Evolutionary conservation across 768 basidiomycete genomes (phyloP), one percentile per base, ranked within the genome.

Genomic region (Gloeophyllum trabeum): DNA sequence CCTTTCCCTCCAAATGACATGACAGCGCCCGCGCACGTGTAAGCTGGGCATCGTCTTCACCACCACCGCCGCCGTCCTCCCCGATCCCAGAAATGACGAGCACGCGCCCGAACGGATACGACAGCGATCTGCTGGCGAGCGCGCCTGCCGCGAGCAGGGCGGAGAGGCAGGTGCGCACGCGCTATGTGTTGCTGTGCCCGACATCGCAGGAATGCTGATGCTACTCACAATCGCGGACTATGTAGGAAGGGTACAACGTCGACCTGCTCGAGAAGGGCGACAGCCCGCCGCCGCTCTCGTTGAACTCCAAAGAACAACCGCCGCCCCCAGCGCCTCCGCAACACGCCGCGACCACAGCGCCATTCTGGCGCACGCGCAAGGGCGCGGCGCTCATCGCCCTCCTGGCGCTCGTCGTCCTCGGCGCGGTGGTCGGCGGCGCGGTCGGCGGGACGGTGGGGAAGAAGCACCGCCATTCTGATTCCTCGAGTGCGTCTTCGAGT

Each of bases 171-270:
- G 60, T 57, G 39, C 3, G 16, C 14, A 18, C 35, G 21, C 25
- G 38, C 13, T 22, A 5, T 3, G 1, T 16, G 2, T 16, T 18
- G 1, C 16, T 21, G 23, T 21, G 21, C 21, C 12, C 32, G 19
- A 26, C 3, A 25, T 7, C 28, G 28, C 7, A 30, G 7, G 28
- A n/a, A n/a, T n/a, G n/a, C n/a, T n/a, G n/a, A n/a, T 30, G 16
- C 21, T 20, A 24, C 36, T 44, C 28, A 42, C 25, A 23, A 20
- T 3, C 16, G 16, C 10, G 14, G 34, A 18, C n/a, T 18, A 19
- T 44, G 34, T 48, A 77, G 75, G 67, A 69, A 60, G 74, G 76
- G 1, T 77, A 77, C 57, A 68, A 68, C 42, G 62, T 73, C 43
- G 67, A 71, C 49, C 51, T 76, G 13, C 46, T 62, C 6, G 54